A percentile compares a stretch with the other conserved stretches of the same genome.
These are phyloP conservation scores for Trichoderma virens DNA, from an alignment of 495 filamentous ascomycete species.

Conservation along the genomic window DNA sequence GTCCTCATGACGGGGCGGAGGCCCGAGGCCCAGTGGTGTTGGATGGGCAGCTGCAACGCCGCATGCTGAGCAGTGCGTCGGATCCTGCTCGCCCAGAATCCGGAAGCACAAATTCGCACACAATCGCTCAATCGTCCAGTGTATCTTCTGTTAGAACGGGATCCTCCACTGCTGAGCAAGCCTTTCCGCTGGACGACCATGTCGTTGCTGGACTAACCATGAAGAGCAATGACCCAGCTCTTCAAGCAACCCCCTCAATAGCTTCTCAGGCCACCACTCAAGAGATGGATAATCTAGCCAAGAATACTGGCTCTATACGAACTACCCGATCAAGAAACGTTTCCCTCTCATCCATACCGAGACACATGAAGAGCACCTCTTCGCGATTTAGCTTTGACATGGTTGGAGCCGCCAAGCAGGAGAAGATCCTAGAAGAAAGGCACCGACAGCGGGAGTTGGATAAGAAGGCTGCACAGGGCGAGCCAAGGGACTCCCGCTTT, in stretches of 20 bases:
- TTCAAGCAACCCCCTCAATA: background rate
- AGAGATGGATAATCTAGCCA: background rate
- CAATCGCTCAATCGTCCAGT: background rate
- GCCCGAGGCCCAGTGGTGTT: background rate
- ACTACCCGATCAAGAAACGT: conserved; percentile 24
- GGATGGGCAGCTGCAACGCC: background rate
- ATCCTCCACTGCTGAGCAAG: background rate
- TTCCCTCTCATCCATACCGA: conserved; percentile 45
- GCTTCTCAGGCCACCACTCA: background rate
- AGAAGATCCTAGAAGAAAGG: conserved; percentile 77
- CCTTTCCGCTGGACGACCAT: background rate
- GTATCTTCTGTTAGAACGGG: conserved; percentile 2
- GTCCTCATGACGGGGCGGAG: background rate
- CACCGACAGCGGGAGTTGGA: conserved; percentile 64
- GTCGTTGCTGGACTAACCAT: background rate
- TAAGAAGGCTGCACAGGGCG: conserved; percentile 31
- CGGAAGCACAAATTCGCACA: background rate
- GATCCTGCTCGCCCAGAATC: background rate
- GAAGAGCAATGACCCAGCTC: background rate
- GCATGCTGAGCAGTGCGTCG: conserved; percentile 3
- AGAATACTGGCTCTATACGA: conserved; percentile 20
- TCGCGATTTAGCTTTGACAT: conserved; percentile 92
- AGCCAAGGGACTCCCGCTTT: conserved; percentile 33
- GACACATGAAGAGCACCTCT: conserved; percentile 77
- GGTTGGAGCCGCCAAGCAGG: conserved; percentile 71